Conservation (phyloP, 1,284 basidiomycete species). For the Ganoderma sinense region DNA sequence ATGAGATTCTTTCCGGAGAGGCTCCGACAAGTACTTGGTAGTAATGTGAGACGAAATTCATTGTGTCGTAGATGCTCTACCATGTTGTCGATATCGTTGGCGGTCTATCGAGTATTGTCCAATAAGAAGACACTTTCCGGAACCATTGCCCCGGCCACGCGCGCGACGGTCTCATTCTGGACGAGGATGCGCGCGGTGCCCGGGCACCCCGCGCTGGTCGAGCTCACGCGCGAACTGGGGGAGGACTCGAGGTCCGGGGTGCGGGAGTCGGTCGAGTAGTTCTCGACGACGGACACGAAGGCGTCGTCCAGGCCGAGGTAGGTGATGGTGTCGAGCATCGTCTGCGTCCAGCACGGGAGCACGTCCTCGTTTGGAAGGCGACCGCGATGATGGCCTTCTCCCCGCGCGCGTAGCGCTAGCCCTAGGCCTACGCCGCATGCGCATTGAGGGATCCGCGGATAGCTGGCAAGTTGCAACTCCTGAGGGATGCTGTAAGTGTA, state of each 20-base stretch:
- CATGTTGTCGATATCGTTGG: too few relatives aligned
- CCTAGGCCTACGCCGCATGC: too few relatives aligned
- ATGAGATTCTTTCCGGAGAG: too few relatives aligned
- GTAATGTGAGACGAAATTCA: too few relatives aligned
- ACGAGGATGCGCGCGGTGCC: slow-evolving; percentile 46
- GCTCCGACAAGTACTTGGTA: too few relatives aligned
- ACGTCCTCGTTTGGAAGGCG: slow-evolving; percentile 49
- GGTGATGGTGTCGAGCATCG: slow-evolving; percentile 45
- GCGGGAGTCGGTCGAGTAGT: slow-evolving; percentile 53
- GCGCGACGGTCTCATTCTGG: slow-evolving; percentile 39
- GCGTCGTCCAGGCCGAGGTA: slow-evolving; percentile 58
- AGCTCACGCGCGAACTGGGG: slow-evolving; percentile 45
- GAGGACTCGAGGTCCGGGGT: slow-evolving; percentile 52
- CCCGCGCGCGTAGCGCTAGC: slow-evolving; percentile 37
- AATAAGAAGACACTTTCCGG: not conserved
- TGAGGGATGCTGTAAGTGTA: too few relatives aligned
- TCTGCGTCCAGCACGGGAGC: slow-evolving; percentile 49
- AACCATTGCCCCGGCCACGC: slow-evolving; percentile 39
- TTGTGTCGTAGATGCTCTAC: too few relatives aligned
- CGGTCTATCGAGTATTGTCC: not conserved
- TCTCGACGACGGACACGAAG: slow-evolving; percentile 66
- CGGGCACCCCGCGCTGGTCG: slow-evolving; percentile 37
- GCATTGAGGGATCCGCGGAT: too few relatives aligned
- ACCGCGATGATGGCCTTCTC: slow-evolving; percentile 48
- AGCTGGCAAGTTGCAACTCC: too few relatives aligned